A percentile compares a stretch with the other conserved stretches of the same genome.
Evolutionary conservation across 495 filamentous ascomycete species (phyloP).

Genomic region (Clavariopsis aquatica): DNA sequence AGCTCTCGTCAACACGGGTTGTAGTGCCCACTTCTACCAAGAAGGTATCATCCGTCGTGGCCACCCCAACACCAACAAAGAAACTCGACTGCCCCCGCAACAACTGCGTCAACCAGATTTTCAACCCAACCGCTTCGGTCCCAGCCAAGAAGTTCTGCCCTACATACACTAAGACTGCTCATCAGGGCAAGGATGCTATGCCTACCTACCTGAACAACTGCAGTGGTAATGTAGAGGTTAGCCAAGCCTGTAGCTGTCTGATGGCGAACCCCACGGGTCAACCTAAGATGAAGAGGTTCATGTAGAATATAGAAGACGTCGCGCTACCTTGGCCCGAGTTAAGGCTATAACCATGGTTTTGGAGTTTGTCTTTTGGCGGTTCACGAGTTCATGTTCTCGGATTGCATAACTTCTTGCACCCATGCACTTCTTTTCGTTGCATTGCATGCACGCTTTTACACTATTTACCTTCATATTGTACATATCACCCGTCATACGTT

Average conservation of each 20-base stretch:
- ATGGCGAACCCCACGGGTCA: background rate
- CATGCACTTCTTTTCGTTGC: background rate
- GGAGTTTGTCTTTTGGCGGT: background rate
- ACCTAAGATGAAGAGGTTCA: conserved; percentile 4
- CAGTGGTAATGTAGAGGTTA: conserved; percentile 6
- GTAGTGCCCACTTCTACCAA: background rate
- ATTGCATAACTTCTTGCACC: background rate
- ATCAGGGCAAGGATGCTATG: conserved; percentile 6
- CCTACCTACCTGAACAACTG: conserved; percentile 19
- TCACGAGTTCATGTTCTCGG: background rate
- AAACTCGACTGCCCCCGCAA: conserved; percentile 12
- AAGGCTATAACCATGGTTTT: background rate
- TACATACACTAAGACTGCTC: conserved; percentile 10
- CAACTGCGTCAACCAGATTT: conserved; percentile 19
- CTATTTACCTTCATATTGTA: background rate
- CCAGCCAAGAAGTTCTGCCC: conserved; percentile 18
- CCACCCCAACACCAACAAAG: conserved; percentile 4
- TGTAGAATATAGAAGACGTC: background rate
- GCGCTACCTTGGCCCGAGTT: too few species aligned
- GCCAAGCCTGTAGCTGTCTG: conserved; percentile 20
- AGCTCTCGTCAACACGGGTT: background rate
- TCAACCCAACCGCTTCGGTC: conserved; percentile 17
- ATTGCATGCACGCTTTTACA: background rate
- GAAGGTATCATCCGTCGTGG: background rate
- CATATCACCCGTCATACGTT: background rate